Evolutionary conservation across 148 eudicot species (phyloP).

Genomic region (Linanthus parryae): DNA sequence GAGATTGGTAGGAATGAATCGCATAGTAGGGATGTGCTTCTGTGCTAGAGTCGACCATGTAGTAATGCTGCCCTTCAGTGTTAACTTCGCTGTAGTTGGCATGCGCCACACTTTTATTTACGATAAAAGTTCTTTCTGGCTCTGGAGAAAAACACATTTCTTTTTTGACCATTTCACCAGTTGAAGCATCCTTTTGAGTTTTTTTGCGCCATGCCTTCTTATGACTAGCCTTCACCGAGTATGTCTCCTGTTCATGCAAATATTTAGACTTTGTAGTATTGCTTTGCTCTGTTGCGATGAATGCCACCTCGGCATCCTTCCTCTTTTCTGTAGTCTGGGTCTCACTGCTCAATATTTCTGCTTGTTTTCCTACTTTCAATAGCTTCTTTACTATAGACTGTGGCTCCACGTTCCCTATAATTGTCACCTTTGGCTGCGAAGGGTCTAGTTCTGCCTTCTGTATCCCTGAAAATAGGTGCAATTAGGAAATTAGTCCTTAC

Average conservation of each 20-base stretch:
- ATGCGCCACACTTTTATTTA: constrained; percentile 6
- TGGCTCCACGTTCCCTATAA: constrained; percentile 11
- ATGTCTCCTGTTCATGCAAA: constrained; percentile 1
- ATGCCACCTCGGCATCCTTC: not conserved
- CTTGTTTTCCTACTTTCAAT: constrained; percentile 4
- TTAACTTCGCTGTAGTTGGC: not conserved
- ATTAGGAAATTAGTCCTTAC: not conserved
- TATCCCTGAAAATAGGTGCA: constrained; percentile 2
- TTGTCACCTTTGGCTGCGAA: constrained; percentile 7
- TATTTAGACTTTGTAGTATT: constrained; percentile 1
- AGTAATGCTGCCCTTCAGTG: not conserved
- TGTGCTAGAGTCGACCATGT: constrained; percentile 6
- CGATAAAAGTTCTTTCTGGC: not conserved
- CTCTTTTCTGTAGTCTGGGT: not conserved
- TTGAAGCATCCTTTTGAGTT: no score
- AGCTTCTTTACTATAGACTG: constrained; percentile 6
- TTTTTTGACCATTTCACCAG: not conserved
- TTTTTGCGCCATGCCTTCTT: no score
- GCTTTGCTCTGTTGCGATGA: constrained; percentile 6
- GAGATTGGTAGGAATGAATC: constrained; percentile 1
- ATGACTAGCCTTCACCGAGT: no score
- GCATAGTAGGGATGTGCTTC: not conserved
- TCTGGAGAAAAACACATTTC: not conserved
- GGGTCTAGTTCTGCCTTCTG: constrained; percentile 9
- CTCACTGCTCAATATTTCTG: constrained; percentile 10